phyloP scores from a whole-genome alignment of 192 early-diverging fungal species.

The Piromyces sp. region DNA sequence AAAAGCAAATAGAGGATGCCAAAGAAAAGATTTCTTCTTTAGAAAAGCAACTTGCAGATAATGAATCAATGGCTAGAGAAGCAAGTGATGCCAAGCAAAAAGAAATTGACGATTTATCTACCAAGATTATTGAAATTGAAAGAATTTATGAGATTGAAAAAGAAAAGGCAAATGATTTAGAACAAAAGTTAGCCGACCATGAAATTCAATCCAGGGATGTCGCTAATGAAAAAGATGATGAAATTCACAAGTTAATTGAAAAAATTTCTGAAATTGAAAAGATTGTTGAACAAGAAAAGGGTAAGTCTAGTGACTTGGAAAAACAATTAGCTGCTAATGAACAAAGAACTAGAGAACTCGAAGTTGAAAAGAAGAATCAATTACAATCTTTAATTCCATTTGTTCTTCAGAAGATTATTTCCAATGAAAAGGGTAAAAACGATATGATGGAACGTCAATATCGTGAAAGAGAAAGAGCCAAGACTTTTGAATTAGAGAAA shows the following conservation, averaged over 20 bases:
- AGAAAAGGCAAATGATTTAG: neutral
- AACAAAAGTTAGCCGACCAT: neutral
- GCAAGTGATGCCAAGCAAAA: too few relatives aligned
- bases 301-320: neutral
- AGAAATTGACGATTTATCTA: neutral
- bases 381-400: neutral
- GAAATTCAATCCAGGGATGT: neutral
- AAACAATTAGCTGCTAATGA: neutral
- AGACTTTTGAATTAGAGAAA: too few relatives aligned
- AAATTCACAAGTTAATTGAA: neutral
- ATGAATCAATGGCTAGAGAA: neutral
- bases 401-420: too few relatives aligned
- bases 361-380: neutral
- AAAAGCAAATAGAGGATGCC: too few relatives aligned
- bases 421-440: too few relatives aligned
- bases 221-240: neutral
- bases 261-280: neutral
- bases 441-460: too few relatives aligned
- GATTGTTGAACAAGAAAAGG: neutral
- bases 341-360: neutral
- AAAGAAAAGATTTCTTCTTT: neutral
- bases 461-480: too few relatives aligned
- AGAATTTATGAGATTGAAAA: neutral
- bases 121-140: neutral
- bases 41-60: neutral